Conservation (phyloP, 2,329 filamentous ascomycete species). For the Alternaria postmessia region DNA sequence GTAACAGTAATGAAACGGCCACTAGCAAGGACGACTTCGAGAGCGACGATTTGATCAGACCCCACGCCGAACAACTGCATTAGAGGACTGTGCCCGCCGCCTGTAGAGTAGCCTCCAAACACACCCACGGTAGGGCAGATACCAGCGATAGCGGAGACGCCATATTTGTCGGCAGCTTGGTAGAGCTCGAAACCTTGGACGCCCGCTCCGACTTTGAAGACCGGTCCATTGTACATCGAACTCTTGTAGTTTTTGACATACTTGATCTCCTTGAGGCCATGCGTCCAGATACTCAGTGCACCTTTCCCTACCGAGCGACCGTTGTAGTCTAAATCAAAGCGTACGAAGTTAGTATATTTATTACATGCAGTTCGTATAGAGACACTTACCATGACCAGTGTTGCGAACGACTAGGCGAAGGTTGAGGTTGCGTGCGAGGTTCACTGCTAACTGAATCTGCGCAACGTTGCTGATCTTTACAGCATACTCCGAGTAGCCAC, state of each 20-base stretch:
- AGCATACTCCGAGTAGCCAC: conserved; percentile 39
- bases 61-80: conserved; percentile 55
- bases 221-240: conserved; percentile 36
- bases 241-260: conserved; percentile 39
- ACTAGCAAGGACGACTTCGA: conserved; percentile 44
- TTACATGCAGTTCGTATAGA: too few species aligned
- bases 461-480: conserved; percentile 41
- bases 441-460: conserved; percentile 45
- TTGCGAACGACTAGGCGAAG: conserved; percentile 45
- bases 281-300: conserved; percentile 42
- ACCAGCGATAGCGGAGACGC: conserved; percentile 36
- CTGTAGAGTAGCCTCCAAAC: conserved; percentile 51
- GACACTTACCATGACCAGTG: conserved; percentile 34
- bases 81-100: conserved; percentile 64
- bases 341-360: too few species aligned
- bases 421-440: conserved; percentile 42
- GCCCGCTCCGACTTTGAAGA: conserved; percentile 44
- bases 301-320: conserved; percentile 40
- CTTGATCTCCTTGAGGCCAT: conserved; percentile 41
- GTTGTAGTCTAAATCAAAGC: conserved; percentile 25
- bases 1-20: conserved; percentile 38
- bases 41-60: conserved; percentile 48
- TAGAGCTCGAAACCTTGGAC: conserved; percentile 44
- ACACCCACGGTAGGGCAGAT: conserved; percentile 62
- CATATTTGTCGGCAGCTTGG: conserved; percentile 39